Conservation (phyloP, 257 asterid genomes). For the Nicotiana benthamiana region DNA sequence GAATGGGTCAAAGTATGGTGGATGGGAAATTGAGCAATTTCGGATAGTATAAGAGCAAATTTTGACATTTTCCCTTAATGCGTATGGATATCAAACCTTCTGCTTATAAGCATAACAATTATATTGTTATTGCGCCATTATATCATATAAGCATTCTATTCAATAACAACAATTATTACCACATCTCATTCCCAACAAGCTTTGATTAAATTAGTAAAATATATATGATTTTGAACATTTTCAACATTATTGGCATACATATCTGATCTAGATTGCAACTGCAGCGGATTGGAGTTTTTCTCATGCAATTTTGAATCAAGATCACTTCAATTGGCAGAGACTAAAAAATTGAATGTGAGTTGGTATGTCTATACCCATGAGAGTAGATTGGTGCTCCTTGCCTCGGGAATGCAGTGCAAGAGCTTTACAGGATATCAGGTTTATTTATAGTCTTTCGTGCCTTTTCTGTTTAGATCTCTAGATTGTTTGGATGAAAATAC, state of each 20-base stretch:
- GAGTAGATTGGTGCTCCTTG: slow-evolving; percentile 93
- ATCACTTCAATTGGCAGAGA: slow-evolving; percentile 66
- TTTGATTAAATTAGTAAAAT: background rate
- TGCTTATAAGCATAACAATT: background rate
- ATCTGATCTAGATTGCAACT: slow-evolving; percentile 23
- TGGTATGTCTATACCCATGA: slow-evolving; percentile 97
- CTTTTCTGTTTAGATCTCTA: background rate
- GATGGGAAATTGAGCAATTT: no score
- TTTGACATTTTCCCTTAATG: no score
- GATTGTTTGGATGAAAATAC: background rate
- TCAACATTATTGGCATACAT: slow-evolving; percentile 5
- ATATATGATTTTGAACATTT: background rate
- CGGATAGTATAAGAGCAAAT: no score
- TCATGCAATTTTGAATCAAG: slow-evolving; percentile 44
- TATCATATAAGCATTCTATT: background rate
- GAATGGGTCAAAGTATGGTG: no score
- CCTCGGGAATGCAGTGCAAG: slow-evolving; percentile 90
- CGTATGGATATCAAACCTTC: background rate
- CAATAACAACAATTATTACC: background rate
- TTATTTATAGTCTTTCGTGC: slow-evolving; percentile 14
- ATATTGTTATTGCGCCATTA: background rate
- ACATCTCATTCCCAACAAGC: background rate
- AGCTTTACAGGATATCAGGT: slow-evolving; percentile 93
- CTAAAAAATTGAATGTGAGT: slow-evolving; percentile 56
- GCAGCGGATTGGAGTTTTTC: slow-evolving; percentile 84